Base-by-base conservation (phyloP, 2,329 filamentous ascomycete species). In the Chaetothyriales sp. region DNA sequence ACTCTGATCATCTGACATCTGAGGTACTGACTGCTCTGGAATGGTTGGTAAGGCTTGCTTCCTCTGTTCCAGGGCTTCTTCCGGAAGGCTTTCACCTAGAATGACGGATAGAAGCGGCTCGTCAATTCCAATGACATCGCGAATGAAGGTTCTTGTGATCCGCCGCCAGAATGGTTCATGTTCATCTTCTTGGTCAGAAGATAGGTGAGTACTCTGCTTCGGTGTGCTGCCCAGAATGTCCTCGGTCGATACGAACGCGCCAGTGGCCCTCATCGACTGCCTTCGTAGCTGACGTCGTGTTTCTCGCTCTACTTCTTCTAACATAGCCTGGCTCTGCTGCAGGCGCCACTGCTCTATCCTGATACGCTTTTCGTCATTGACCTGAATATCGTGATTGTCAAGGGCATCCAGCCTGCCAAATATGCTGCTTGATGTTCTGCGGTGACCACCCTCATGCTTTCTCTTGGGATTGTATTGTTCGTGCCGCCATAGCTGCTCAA, bases 261-360 rank as follows among this genome's bases (percentile, higher is more conserved):
- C 45, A 8, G 20, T 28, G 8, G 22, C 20, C 25, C 50, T 52
- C 12, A 51, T 51, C 15, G 46, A 57, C 9, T 47, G 51, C 52
- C 59, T 61, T 48, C 66, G 77, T 28, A 81, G 75, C 52, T 84
- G 77, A 52, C 84, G 75, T 50, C 79, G 74, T 3, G 88, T 94
- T 67, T 95, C 87, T 55, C 79, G 83, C 66, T 93, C 85, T 46
- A 96, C 89, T 66, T 95, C 87, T 51, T 94, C 85, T 32, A 95
- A 66, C 25, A 98, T 71, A 9, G 86, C 80, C 52, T 79, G 79
- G 65, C 88, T 95, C 65, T 98, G 89, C 62, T 96, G 90, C 62
- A 93, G 69, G 51, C 89, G 79, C 92, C 92, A 98, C 48, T 79
- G 78, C 67, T 96, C 90, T 63, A 98, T 94, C 53, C 90, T 78